A percentile compares a stretch with the other conserved stretches of the same genome.
Evolutionary conservation across 495 filamentous ascomycete species (phyloP).

Genomic region (Amphirosellinia nigrospora): DNA sequence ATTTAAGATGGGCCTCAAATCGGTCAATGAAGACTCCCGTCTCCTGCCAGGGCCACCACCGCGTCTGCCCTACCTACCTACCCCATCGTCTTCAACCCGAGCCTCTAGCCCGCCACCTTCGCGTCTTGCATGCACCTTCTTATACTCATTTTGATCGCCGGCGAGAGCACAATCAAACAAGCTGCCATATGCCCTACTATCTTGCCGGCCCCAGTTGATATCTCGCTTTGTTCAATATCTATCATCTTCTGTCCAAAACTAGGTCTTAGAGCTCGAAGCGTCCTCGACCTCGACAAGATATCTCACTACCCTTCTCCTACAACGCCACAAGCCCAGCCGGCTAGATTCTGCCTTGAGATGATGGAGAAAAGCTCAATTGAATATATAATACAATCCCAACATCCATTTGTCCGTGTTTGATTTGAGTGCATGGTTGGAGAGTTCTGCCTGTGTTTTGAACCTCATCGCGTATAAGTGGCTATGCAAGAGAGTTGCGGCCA

Average conservation of each 20-base stretch:
- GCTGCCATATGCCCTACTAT: constrained; percentile 24
- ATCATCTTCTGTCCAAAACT: constrained; percentile 18
- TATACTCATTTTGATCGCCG: constrained; percentile 53
- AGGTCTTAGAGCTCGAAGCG: constrained; percentile 30
- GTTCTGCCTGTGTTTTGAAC: constrained; percentile 18
- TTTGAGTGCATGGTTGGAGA: constrained; percentile 36
- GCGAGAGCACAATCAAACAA: constrained; percentile 33
- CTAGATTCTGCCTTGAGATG: constrained; percentile 22
- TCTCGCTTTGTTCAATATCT: constrained; percentile 14
- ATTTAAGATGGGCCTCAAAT: constrained; percentile 41
- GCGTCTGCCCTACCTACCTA: constrained; percentile 39
- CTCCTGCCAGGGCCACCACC: constrained; percentile 8
- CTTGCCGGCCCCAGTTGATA: background rate
- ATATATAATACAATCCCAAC: constrained; percentile 12
- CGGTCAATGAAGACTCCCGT: constrained; percentile 17
- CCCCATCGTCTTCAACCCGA: constrained; percentile 34
- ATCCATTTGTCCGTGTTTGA: constrained; percentile 16
- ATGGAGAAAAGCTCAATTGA: constrained; percentile 16
- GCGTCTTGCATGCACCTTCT: constrained; percentile 35
- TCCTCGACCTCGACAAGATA: constrained; percentile 36
- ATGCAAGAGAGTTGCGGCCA: constrained; percentile 21
- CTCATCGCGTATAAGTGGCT: constrained; percentile 34
- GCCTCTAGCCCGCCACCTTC: constrained; percentile 25
- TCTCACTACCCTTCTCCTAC: constrained; percentile 5
- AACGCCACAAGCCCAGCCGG: constrained; percentile 27